These are phyloP conservation scores for Lycium barbarum DNA, from an alignment of 257 asterid genomes.

Conservation along the genomic window DNA sequence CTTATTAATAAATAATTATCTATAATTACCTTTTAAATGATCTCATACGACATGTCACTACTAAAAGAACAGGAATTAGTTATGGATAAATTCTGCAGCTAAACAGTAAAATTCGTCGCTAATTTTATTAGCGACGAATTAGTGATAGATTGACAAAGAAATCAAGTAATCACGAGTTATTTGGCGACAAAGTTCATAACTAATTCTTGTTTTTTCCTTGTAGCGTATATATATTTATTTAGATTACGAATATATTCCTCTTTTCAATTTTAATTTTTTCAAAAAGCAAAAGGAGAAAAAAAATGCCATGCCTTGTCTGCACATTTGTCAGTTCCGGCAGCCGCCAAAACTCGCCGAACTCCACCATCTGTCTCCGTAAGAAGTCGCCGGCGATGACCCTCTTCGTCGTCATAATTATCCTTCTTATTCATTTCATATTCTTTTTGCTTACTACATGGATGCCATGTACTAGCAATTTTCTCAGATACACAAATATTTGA, in stretches of 20 bases:
- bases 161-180: no score
- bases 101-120: no score
- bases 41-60: no score
- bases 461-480: conserved; percentile 69
- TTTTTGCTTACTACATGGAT: conserved; percentile 67
- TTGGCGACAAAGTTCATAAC: no score
- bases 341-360: conserved; percentile 66
- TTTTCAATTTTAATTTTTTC: neutral
- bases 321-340: conserved; percentile 62
- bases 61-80: no score
- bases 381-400: conserved; percentile 63
- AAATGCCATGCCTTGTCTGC: conserved; percentile 54
- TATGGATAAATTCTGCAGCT: no score
- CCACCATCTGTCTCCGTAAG: conserved; percentile 36
- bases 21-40: no score
- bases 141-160: no score
- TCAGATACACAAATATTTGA: conserved; percentile 70
- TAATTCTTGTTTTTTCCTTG: no score
- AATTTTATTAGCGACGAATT: no score
- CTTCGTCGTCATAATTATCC: conserved; percentile 4
- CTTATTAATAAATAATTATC: no score
- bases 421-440: conserved; percentile 37
- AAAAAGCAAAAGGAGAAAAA: neutral
- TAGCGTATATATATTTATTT: no score
- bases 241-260: neutral